phyloP scores from a whole-genome alignment of 129 eudicot genomes.

The Tagetes erecta region DNA sequence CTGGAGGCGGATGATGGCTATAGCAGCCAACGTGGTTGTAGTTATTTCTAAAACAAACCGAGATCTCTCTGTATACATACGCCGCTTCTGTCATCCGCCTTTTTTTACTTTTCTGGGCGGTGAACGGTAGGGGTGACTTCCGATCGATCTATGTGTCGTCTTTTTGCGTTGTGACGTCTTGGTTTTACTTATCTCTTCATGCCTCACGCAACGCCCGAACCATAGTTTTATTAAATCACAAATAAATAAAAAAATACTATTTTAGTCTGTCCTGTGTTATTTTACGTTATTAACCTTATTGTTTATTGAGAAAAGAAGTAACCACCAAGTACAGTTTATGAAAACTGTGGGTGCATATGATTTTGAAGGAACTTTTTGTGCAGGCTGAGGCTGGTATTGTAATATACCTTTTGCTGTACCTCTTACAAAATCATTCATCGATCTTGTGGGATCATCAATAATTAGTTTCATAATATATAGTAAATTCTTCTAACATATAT shows the following conservation, averaged over 20 bases:
- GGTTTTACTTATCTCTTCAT: too few relatives aligned
- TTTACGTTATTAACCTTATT: background rate
- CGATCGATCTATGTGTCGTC: background rate
- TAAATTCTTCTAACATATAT: too few relatives aligned
- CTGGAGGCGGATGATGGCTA: too few relatives aligned
- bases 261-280: background rate
- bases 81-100: too few relatives aligned
- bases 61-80: too few relatives aligned
- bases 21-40: too few relatives aligned
- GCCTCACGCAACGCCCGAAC: too few relatives aligned
- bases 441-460: conserved; percentile 22
- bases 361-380: conserved; percentile 28
- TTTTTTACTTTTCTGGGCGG: too few relatives aligned
- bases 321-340: conserved; percentile 29
- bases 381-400: conserved; percentile 34
- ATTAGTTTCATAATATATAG: too few relatives aligned
- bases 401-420: conserved; percentile 31
- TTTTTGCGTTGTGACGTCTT: background rate
- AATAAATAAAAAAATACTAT: background rate
- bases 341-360: conserved; percentile 44
- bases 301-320: conserved; percentile 13
- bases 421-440: conserved; percentile 21
- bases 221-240: background rate
- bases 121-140: too few relatives aligned
- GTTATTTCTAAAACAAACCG: too few relatives aligned